Evolutionary conservation across 257 asterid genomes (phyloP), one percentile per base, ranked within the genome.

Genomic region (Solanum etuberosum): DNA sequence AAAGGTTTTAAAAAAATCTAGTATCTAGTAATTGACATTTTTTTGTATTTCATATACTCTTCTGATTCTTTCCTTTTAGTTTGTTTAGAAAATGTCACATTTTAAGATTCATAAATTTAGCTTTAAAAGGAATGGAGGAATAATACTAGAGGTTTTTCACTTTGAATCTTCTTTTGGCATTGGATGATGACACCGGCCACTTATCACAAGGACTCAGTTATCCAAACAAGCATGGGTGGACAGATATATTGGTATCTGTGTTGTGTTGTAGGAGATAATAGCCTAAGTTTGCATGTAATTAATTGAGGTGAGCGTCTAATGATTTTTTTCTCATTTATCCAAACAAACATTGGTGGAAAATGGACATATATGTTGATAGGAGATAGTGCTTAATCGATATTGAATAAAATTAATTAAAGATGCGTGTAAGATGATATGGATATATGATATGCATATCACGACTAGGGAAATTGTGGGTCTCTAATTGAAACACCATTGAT

Each of bases 271-370:
- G 27, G 27, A 57, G 27, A 57, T 57, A 21, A 6, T 20, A 2
- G 0, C 21, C 0, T 4, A 14, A 14, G 6, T 43, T 43, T 42
- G 2, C 2, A 14, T 1, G 18, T 1, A 46, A 48, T 15, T 57
- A 57, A 57, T 57, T 21, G 67, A 57, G 27, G 0, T 57, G 27
- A 0, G 5, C 0, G 0, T 7, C 7, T 3, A 5, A 57, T 7
- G 27, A 21, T 57, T 1, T 21, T 20, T 0, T 21, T 3, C 5
- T 57, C 12, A 57, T 57, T 57, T 57, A 57, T 21, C 5, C 29
- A 23, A 61, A 61, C 7, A 5, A 59, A 61, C 31, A 23, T 61
- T 61, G 1, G 14, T 16, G 61, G 61, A 51, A 4, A 51, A 18
- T 5, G 54, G 1, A 48, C 8, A 42, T 2, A 11, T 43, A 6